A percentile compares a stretch with the other conserved stretches of the same genome.
Conservation (phyloP, 1,284 basidiomycete species). For the Moesziomyces parantarcticus region DNA sequence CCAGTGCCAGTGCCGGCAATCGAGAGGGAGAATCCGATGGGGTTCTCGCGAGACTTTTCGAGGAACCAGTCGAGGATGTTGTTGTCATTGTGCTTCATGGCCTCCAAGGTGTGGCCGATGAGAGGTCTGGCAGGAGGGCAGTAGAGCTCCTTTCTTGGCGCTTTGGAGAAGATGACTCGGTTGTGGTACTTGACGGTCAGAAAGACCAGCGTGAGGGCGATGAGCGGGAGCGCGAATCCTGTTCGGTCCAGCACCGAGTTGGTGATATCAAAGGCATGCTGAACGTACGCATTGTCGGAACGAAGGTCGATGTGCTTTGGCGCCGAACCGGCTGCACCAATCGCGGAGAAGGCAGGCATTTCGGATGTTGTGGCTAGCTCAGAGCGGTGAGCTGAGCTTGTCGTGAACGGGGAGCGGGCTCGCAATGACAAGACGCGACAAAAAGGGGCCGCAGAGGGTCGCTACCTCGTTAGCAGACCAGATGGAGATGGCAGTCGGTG, state of each 20-base stretch:
- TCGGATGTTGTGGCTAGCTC: background rate
- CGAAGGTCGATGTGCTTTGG: constrained; percentile 23
- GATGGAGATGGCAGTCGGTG: background rate
- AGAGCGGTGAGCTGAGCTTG: background rate
- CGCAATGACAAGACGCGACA: too few relatives aligned
- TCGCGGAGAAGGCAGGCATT: constrained; percentile 34
- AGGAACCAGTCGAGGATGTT: constrained; percentile 33
- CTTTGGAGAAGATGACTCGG: constrained; percentile 27
- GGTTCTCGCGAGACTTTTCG: constrained; percentile 8
- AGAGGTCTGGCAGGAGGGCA: constrained; percentile 29
- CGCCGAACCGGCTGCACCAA: constrained; percentile 15
- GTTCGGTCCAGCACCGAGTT: constrained; percentile 19
- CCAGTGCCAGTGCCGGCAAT: constrained; percentile 24
- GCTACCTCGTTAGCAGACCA: too few relatives aligned
- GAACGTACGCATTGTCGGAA: constrained; percentile 28
- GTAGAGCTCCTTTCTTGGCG: constrained; percentile 34
- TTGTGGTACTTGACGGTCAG: constrained; percentile 44
- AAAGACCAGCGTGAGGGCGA: constrained; percentile 22
- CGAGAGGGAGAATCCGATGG: constrained; percentile 29
- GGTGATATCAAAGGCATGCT: constrained; percentile 10
- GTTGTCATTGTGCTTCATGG: constrained; percentile 10
- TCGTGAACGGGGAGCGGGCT: background rate
- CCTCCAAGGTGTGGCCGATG: constrained; percentile 33
- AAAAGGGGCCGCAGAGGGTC: too few relatives aligned
- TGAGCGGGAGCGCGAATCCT: constrained; percentile 18